Conservation (phyloP, 23 red algal genomes). For the Agarophyton chilense region DNA sequence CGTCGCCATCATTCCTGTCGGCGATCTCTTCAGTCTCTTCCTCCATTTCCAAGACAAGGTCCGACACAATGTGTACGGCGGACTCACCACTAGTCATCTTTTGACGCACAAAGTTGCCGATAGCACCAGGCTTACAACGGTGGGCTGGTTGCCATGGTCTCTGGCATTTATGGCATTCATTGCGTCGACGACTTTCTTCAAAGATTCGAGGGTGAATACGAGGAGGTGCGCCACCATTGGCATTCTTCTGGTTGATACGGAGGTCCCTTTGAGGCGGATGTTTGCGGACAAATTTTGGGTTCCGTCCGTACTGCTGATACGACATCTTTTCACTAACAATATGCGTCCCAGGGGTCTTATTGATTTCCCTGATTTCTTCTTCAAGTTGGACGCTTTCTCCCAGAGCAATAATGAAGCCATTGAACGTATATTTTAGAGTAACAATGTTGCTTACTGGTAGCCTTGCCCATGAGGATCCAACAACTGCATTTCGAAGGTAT, state of each 20-base stretch:
- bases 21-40: background rate
- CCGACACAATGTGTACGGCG: no score
- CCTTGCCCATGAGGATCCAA: no score
- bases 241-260: no score
- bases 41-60: no score
- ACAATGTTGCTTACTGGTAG: constrained; percentile 40
- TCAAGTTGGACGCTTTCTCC: constrained; percentile 45
- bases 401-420: constrained; percentile 50
- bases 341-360: background rate
- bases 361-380: background rate
- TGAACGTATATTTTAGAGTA: constrained; percentile 35
- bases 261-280: background rate
- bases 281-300: constrained; percentile 43
- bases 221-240: no score
- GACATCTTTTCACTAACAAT: background rate
- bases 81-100: no score
- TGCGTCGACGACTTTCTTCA: no score
- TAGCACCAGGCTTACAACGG: no score
- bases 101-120: no score
- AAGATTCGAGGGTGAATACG: no score
- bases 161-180: no score
- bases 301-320: constrained; percentile 52
- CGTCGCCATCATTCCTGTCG: background rate
- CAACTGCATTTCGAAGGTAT: constrained; percentile 18
- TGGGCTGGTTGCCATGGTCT: no score